Conservation (phyloP, 2,329 filamentous ascomycete genomes). For the Fusarium newnesense region DNA sequence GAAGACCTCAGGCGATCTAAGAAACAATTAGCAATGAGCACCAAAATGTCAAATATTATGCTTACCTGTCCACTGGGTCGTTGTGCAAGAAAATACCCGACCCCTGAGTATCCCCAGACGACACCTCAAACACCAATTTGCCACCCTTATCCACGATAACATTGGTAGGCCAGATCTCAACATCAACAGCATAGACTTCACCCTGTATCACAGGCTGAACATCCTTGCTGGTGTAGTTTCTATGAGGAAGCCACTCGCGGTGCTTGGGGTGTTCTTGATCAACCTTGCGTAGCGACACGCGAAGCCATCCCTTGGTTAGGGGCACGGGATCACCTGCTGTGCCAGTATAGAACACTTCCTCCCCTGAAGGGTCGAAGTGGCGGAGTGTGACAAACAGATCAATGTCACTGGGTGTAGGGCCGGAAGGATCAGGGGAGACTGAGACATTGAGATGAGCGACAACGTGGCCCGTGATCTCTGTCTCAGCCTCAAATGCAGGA, state of each 20-base stretch:
- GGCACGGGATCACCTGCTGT: slow-evolving; percentile 73
- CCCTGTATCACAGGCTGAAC: slow-evolving; percentile 63
- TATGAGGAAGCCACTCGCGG: slow-evolving; percentile 62
- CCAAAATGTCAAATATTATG: accelerated
- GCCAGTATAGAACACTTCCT: slow-evolving; percentile 72
- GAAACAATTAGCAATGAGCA: background rate
- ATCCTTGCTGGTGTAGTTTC: slow-evolving; percentile 68
- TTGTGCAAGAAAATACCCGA: slow-evolving; percentile 66
- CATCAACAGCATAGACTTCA: slow-evolving; percentile 67
- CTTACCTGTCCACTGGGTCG: slow-evolving; percentile 58
- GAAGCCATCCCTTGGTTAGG: slow-evolving; percentile 72
- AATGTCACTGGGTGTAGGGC: slow-evolving; percentile 59
- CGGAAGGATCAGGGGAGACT: slow-evolving; percentile 62
- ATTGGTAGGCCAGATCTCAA: slow-evolving; percentile 74
- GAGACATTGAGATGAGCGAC: slow-evolving; percentile 73
- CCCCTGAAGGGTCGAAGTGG: slow-evolving; percentile 63
- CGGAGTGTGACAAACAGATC: slow-evolving; percentile 73
- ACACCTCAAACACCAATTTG: slow-evolving; percentile 65
- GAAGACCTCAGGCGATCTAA: slow-evolving; percentile 44
- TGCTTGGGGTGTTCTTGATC: slow-evolving; percentile 62
- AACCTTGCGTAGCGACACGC: slow-evolving; percentile 65
- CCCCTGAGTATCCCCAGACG: slow-evolving; percentile 68
- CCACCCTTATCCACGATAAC: slow-evolving; percentile 61
- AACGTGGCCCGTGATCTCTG: slow-evolving; percentile 76
- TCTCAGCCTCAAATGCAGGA: slow-evolving; percentile 67